A percentile compares a stretch with the other conserved stretches of the same genome.
Evolutionary conservation across 257 asterid species (phyloP).

Genomic region (Buddleja alternifolia): DNA sequence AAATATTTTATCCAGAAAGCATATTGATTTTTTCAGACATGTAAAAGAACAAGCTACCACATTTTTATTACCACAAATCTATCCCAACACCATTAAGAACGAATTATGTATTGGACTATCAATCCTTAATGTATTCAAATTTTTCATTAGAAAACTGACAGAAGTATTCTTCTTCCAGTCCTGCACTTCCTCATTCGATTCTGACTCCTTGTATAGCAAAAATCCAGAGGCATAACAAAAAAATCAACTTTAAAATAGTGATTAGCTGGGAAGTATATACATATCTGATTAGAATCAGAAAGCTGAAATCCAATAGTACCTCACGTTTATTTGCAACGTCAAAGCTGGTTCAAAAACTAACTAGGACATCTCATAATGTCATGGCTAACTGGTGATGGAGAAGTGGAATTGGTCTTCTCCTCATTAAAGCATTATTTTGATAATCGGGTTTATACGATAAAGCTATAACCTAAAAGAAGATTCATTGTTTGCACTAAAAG

Average conservation of each 20-base stretch:
- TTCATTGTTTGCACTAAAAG: too few relatives aligned
- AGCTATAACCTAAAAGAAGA: too few relatives aligned
- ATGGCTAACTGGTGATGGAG: too few relatives aligned
- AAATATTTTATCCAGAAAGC: conserved; percentile 13
- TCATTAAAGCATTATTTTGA: too few relatives aligned
- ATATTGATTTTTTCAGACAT: background rate
- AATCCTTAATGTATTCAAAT: background rate
- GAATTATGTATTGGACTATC: background rate
- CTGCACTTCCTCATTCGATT: background rate
- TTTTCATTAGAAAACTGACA: background rate
- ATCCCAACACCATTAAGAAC: background rate
- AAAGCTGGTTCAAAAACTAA: background rate
- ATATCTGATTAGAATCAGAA: background rate
- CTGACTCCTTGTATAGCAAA: background rate
- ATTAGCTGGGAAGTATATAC: background rate
- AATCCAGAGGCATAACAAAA: background rate
- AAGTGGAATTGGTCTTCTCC: too few relatives aligned
- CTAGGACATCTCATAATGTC: too few relatives aligned
- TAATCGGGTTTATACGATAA: too few relatives aligned
- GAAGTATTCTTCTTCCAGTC: background rate
- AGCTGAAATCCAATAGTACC: background rate
- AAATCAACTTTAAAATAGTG: background rate
- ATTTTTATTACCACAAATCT: conserved; percentile 1
- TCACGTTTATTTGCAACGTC: too few relatives aligned
- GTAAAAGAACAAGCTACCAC: background rate